Evolutionary conservation across 2,329 filamentous ascomycete genomes (phyloP).

Genomic region (Trichoderma semiorbis): DNA sequence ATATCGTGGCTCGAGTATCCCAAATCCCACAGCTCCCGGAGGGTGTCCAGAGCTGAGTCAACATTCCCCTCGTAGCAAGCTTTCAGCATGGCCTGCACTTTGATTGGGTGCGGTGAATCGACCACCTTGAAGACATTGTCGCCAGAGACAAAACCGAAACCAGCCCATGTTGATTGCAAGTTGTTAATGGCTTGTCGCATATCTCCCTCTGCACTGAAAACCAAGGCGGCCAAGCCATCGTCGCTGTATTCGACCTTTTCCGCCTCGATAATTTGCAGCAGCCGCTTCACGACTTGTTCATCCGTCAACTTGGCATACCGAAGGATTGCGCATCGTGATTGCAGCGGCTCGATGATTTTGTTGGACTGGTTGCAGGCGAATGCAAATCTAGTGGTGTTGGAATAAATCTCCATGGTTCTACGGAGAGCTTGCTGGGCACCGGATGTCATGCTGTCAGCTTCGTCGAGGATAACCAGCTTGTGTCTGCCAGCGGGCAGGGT

Average conservation of each 20-base stretch:
- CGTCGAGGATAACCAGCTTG: conserved; percentile 95
- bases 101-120: conserved; percentile 94
- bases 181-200: conserved; percentile 99
- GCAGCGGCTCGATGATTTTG: conserved; percentile 98
- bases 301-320: conserved; percentile 92
- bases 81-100: conserved; percentile 98
- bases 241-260: conserved; percentile 89
- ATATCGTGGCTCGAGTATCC: conserved; percentile 99
- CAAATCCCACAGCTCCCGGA: conserved; percentile 89
- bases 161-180: conserved; percentile 85
- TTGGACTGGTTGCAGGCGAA: conserved; percentile 99
- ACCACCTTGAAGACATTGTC: conserved; percentile 99
- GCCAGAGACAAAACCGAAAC: conserved; percentile 94
- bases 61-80: conserved; percentile 91
- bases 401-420: conserved; percentile 98
- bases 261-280: conserved; percentile 88
- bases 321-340: conserved; percentile 93
- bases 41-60: conserved; percentile 76
- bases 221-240: conserved; percentile 89
- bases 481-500: conserved; percentile 86
- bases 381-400: conserved; percentile 90
- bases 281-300: conserved; percentile 82
- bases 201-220: conserved; percentile 95
- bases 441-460: conserved; percentile 97
- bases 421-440: conserved; percentile 93